A percentile compares a stretch with the other conserved stretches of the same genome.
Conservation (phyloP, 1,284 basidiomycete genomes). For the Trametes pubescens region DNA sequence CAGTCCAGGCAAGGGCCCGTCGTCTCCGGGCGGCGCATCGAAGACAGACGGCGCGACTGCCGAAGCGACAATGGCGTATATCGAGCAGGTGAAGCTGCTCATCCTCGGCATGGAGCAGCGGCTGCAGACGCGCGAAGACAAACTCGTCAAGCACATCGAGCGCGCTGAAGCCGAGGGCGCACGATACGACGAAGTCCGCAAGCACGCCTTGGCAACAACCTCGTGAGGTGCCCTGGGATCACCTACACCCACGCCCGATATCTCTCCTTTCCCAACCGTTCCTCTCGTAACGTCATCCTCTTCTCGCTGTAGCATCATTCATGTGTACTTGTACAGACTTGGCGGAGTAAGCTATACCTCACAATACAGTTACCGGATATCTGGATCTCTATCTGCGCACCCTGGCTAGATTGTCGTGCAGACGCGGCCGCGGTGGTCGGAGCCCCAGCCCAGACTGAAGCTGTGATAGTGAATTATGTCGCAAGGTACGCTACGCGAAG, state of each 20-base stretch:
- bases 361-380: slow-evolving; percentile 10
- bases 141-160: slow-evolving; percentile 64
- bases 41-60: slow-evolving; percentile 23
- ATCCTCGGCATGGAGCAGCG: slow-evolving; percentile 82
- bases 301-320: slow-evolving; percentile 1
- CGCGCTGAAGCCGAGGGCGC: slow-evolving; percentile 66
- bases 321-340: slow-evolving; percentile 31
- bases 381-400: not conserved
- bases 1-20: slow-evolving; percentile 20
- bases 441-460: not conserved
- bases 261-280: not conserved
- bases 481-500: not conserved
- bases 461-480: not conserved
- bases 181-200: slow-evolving; percentile 57
- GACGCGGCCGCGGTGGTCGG: not conserved
- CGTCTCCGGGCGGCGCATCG: slow-evolving; percentile 17
- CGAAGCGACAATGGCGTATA: slow-evolving; percentile 58
- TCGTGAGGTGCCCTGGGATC: slow-evolving; percentile 9
- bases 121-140: slow-evolving; percentile 68
- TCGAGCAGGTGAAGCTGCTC: slow-evolving; percentile 74
- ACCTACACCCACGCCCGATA: too few relatives aligned
- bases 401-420: not conserved
- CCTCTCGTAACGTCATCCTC: not conserved
- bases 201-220: slow-evolving; percentile 39
- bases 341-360: slow-evolving; percentile 11